Percentiles rank a stretch among this genome's conserved stretches.
These are phyloP conservation scores for Termitomyces sp. DNA, from an alignment of 768 basidiomycete genomes.

Conservation along the genomic window DNA sequence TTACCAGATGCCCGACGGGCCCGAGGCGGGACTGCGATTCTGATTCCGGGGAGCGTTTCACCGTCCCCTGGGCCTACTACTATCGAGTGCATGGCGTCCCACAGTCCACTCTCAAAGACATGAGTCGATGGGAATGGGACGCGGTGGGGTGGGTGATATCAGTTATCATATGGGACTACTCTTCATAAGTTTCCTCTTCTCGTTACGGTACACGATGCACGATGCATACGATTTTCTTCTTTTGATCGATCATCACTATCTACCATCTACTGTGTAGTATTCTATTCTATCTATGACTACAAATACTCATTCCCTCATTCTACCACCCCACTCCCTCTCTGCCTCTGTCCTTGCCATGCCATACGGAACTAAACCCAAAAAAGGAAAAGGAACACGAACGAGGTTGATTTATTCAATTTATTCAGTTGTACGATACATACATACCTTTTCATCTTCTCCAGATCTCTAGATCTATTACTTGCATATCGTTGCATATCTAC, in stretches of 20 bases:
- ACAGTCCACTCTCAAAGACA: neutral
- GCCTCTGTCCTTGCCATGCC: neutral
- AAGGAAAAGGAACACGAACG: neutral
- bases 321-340: neutral
- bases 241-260: too few relatives aligned
- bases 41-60: neutral
- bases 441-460: too few relatives aligned
- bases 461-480: too few relatives aligned
- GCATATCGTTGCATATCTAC: too few relatives aligned
- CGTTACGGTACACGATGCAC: neutral
- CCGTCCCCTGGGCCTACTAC: neutral
- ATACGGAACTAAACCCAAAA: neutral
- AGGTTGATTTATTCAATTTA: neutral
- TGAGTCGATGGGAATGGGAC: neutral
- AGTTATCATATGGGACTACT: neutral
- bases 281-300: neutral
- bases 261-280: too few relatives aligned
- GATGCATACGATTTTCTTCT: neutral
- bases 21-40: neutral
- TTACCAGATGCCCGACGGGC: too few relatives aligned
- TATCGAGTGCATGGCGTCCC: neutral
- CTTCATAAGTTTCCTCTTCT: too few relatives aligned
- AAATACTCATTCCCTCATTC: neutral
- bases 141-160: neutral
- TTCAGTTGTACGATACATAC: neutral